Percentiles rank a stretch among this genome's conserved stretches.
Evolutionary conservation across 805 yeast species (phyloP).

Genomic region (Ogataea philodendri): DNA sequence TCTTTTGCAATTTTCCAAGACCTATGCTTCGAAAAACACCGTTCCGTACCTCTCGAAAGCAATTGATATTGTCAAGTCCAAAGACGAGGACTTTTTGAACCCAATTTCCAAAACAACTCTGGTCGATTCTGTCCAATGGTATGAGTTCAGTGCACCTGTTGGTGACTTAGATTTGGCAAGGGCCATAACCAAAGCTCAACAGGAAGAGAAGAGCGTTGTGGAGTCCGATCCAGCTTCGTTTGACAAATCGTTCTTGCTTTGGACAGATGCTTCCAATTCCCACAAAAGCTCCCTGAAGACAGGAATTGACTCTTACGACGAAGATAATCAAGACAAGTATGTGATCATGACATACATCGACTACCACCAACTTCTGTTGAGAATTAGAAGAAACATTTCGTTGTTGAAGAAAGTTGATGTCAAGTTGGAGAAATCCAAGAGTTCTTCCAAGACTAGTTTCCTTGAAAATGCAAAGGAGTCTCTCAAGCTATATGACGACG

Average conservation of each 20-base stretch:
- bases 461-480: slow-evolving; percentile 40
- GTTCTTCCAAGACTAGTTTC: slow-evolving; percentile 24
- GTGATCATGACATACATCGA: slow-evolving; percentile 73
- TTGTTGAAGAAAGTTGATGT: slow-evolving; percentile 38
- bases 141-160: slow-evolving; percentile 55
- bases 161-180: slow-evolving; percentile 72
- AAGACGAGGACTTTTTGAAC: slow-evolving; percentile 40
- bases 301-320: slow-evolving; percentile 44
- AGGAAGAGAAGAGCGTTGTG: slow-evolving; percentile 32
- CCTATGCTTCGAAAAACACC: slow-evolving; percentile 35
- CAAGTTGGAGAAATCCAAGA: slow-evolving; percentile 20
- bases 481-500: slow-evolving; percentile 48
- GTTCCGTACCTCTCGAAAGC: slow-evolving; percentile 37
- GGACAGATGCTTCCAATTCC: slow-evolving; percentile 67
- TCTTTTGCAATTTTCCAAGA: slow-evolving; percentile 48
- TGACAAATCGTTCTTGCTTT: slow-evolving; percentile 56
- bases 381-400: slow-evolving; percentile 68
- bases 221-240: slow-evolving; percentile 44
- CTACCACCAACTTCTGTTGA: slow-evolving; percentile 61
- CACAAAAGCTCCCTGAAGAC: slow-evolving; percentile 51
- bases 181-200: slow-evolving; percentile 44
- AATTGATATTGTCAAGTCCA: slow-evolving; percentile 35
- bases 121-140: slow-evolving; percentile 44
- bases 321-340: slow-evolving; percentile 66
- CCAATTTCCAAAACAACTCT: slow-evolving; percentile 23